phyloP scores from a whole-genome alignment of 177 flowering plant species.

The Telopea speciosissima region DNA sequence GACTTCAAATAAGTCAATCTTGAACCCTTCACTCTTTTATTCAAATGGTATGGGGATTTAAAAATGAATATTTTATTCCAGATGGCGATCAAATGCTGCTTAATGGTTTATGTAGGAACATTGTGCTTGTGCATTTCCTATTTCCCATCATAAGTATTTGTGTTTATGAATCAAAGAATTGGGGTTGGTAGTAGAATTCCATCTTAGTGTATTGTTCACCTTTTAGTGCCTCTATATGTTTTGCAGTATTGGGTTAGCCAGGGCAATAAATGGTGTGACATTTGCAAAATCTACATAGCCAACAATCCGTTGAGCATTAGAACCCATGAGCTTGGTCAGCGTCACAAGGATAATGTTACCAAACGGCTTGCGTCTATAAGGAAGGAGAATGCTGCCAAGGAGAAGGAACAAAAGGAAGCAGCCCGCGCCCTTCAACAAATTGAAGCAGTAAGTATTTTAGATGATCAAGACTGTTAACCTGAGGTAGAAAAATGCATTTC shows the following conservation, averaged over 20 bases:
- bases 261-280: conserved; percentile 97
- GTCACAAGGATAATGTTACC: conserved; percentile 83
- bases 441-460: conserved; percentile 67
- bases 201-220: not conserved
- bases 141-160: not conserved
- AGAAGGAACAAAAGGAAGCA: conserved; percentile 71
- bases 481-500: no score
- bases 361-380: conserved; percentile 67
- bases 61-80: no score
- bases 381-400: conserved; percentile 69
- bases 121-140: not conserved
- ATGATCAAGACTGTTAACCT: no score
- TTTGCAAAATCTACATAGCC: conserved; percentile 87
- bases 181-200: not conserved
- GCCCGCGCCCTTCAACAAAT: conserved; percentile 71
- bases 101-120: no score
- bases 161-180: not conserved
- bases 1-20: no score
- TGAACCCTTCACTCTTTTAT: no score
- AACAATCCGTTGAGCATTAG: conserved; percentile 82
- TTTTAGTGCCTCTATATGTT: conserved; percentile 4
- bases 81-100: no score
- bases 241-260: conserved; percentile 98
- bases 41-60: no score
- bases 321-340: conserved; percentile 92